Evolutionary conservation across 139 green algal genomes (phyloP), one percentile per base, ranked within the genome.

Genomic region (Chlamydomonas incerta): DNA sequence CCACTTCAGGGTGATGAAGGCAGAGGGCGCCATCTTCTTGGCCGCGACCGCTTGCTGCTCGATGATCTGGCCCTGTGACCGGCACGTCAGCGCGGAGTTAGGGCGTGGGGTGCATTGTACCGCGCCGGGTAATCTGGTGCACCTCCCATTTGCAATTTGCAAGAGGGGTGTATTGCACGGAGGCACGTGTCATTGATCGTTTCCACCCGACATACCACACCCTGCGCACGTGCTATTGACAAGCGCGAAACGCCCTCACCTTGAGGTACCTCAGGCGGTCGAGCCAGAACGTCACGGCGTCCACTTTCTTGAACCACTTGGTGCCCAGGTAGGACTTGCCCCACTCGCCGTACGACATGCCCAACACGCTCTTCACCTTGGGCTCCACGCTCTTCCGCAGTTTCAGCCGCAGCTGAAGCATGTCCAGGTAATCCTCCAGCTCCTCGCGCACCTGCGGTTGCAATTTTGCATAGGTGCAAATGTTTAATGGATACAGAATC

Each of bases 1-100:
- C 74, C 31, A 90, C 82, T 91, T 91, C 87, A 95, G 92, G 18
- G 91, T 93, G 3, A 95, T 87, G 80, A 95, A 95, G 1, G 91
- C 92, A 18, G 92, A 84, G 33, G 60, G 60, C 24, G 60, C 60
- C 60, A 66, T 24, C 23, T n/a, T n/a, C 23, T 15, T n/a, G 23
- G 60, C 21, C 17, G 18, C 11, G 17, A 31, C 3, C 23, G 24
- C 60, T 21, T 66, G 60, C 20, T n/a, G 18, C 60, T 66, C 23
- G 20, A 9, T n/a, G 60, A 66, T 66, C 18, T 11, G 3, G 60
- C 60, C 60, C 60, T 66, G 60, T 11, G 13, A 11, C 52, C 52
- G 52, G 13, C 52, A 11, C 52, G 11, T 15, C 13, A 15, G 52
- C 52, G 52, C n/a, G n/a, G n/a, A n/a, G n/a, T n/a, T n/a, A n/a